These are phyloP conservation scores for Cystobasidiaceae sp. DNA, from an alignment of 1,284 basidiomycete genomes.

Conservation along the genomic window DNA sequence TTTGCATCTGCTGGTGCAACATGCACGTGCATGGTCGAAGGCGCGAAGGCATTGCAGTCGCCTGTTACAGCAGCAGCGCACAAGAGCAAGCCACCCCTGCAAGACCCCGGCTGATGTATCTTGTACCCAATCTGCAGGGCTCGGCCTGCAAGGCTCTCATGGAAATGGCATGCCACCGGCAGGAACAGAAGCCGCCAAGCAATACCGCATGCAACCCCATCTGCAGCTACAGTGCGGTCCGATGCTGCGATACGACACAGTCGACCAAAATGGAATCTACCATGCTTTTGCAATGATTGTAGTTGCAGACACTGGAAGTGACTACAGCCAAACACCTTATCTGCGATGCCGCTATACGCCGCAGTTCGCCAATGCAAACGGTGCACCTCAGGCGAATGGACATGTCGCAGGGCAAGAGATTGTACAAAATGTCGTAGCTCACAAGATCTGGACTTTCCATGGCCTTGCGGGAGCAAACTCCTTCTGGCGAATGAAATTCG, in stretches of 20 bases:
- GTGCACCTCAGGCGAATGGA: not conserved
- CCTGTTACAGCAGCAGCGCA: no score
- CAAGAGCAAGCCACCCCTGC: no score
- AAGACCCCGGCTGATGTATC: not conserved
- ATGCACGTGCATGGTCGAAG: no score
- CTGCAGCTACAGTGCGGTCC: conserved; percentile 61
- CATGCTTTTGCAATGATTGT: conserved; percentile 56
- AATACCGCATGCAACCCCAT: conserved; percentile 47
- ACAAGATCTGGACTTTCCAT: conserved; percentile 74
- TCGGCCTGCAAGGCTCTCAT: conserved; percentile 18
- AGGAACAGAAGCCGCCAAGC: conserved; percentile 14
- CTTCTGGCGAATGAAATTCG: conserved; percentile 91
- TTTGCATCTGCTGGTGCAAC: no score
- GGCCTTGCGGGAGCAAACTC: conserved; percentile 53
- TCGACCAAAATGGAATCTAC: conserved; percentile 70
- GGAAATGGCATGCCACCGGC: conserved; percentile 8
- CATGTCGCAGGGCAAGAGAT: not conserved
- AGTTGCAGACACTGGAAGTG: conserved; percentile 65
- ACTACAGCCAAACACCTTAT: conserved; percentile 52
- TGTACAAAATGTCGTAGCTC: conserved; percentile 52
- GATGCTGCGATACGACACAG: conserved; percentile 83
- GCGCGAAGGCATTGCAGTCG: no score
- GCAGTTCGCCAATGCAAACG: conserved; percentile 8
- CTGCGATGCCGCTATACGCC: conserved; percentile 31
- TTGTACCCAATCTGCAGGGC: conserved; percentile 1